These are phyloP conservation scores for Ogataea methylovora DNA, from an alignment of 805 yeast genomes.

Conservation along the genomic window DNA sequence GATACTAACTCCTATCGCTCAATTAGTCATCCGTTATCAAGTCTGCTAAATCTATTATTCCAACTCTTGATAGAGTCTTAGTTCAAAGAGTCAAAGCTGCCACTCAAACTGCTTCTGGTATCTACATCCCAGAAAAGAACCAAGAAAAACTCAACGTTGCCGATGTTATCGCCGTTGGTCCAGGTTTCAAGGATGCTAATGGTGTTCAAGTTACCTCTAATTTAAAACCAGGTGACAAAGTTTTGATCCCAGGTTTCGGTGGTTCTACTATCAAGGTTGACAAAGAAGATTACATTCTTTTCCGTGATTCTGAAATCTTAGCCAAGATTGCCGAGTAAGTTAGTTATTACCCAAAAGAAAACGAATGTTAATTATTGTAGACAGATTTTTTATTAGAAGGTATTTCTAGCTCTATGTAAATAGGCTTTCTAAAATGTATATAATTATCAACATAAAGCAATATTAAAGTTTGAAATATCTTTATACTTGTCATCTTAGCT, in stretches of 20 bases:
- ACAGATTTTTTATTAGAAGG: no score
- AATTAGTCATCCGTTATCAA: slow-evolving; percentile 46
- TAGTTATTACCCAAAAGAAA: not conserved
- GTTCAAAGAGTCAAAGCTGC: slow-evolving; percentile 94
- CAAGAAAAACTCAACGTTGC: slow-evolving; percentile 91
- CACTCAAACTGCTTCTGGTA: slow-evolving; percentile 86
- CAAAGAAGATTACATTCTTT: slow-evolving; percentile 54
- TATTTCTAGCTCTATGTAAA: no score
- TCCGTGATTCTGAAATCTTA: slow-evolving; percentile 90
- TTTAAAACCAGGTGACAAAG: slow-evolving; percentile 88
- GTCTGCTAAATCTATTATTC: slow-evolving; percentile 81
- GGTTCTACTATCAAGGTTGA: slow-evolving; percentile 86
- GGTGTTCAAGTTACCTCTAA: slow-evolving; percentile 69
- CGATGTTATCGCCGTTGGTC: slow-evolving; percentile 89
- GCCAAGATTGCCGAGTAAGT: slow-evolving; percentile 74
- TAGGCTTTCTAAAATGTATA: no score
- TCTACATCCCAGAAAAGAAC: slow-evolving; percentile 93
- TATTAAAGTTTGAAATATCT: no score
- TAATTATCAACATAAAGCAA: no score
- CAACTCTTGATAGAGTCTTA: slow-evolving; percentile 91
- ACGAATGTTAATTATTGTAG: no score
- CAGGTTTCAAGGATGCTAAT: slow-evolving; percentile 72
- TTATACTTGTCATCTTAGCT: no score
- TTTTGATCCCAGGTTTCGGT: slow-evolving; percentile 90
- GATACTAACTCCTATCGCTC: not conserved